phyloP scores from a whole-genome alignment of 1,139 yeast genomes.

The Keqinozyma sinolaborantium region DNA sequence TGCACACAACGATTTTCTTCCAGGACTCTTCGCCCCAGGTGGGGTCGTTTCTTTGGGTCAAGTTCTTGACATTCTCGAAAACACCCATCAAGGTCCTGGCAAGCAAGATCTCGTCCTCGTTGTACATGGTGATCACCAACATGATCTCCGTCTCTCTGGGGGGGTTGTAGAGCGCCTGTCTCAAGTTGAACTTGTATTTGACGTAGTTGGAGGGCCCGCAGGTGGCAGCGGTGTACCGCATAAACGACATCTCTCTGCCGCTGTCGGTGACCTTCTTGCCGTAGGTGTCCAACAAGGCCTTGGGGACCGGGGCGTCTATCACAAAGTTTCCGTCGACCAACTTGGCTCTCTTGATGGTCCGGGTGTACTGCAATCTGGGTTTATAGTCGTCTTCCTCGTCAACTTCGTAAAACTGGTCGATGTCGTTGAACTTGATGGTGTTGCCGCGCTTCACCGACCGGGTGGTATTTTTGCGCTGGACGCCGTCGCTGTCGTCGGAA shows the following conservation, averaged over 20 bases:
- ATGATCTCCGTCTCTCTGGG: slow-evolving; percentile 71
- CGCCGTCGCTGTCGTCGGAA: slow-evolving; percentile 40
- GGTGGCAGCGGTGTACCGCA: slow-evolving; percentile 81
- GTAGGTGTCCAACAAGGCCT: slow-evolving; percentile 53
- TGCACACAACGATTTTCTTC: slow-evolving; percentile 73
- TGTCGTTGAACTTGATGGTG: slow-evolving; percentile 9
- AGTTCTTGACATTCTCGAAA: slow-evolving; percentile 65
- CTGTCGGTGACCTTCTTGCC: slow-evolving; percentile 43
- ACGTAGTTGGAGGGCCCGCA: slow-evolving; percentile 70
- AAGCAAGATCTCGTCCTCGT: slow-evolving; percentile 70
- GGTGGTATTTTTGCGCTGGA: slow-evolving; percentile 21
- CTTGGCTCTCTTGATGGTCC: slow-evolving; percentile 48
- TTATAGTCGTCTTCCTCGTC: slow-evolving; percentile 39
- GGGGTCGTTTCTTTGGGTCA: slow-evolving; percentile 54
- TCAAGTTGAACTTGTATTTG: slow-evolving; percentile 54
- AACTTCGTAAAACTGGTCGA: slow-evolving; percentile 14
- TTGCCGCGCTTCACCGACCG: slow-evolving; percentile 19
- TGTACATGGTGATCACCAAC: slow-evolving; percentile 77
- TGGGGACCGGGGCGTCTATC: slow-evolving; percentile 75
- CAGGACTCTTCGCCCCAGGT: slow-evolving; percentile 80
- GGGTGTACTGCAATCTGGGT: slow-evolving; percentile 42
- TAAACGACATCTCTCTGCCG: slow-evolving; percentile 65
- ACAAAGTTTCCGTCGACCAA: slow-evolving; percentile 72
- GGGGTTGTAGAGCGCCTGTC: slow-evolving; percentile 64
- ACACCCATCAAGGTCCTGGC: slow-evolving; percentile 77